Base-by-base conservation (phyloP, 129 eudicot genomes). In the Tagetes erecta region DNA sequence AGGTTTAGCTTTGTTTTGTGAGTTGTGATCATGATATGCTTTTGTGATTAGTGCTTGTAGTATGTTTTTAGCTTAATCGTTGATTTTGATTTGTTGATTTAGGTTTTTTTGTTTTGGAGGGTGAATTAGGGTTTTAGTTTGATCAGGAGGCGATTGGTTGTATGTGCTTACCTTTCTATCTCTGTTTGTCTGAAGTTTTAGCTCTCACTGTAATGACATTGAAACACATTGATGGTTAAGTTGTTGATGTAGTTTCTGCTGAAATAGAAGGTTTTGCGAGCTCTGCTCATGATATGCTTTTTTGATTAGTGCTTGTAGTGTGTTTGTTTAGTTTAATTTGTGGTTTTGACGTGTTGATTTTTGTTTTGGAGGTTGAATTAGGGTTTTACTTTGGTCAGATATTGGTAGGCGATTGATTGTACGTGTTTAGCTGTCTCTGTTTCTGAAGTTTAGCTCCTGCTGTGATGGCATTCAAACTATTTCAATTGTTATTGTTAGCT, bases 261-360 rank as follows among this genome's bases (percentile, higher is more conserved):
- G 49, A 10, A 44, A 44, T 44, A 6, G 49, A 44, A 44, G 49
- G 49, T 44, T 44, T 44, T 44, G 10, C 49, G 49, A 44, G 49
- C 8, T 44, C 27, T 78, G 86, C 82, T 83, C 85, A 60, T 66
- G 73, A 67, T 84, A 73, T 84, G 80, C 80, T 84, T 84, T 85
- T 78, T 79, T 72, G 50, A 42, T 40, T 12, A 49, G 58, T 27
- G 7, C 8, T 13, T 49, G 40, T 51, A 44, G 76, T 59, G 70
- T 77, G 65, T 81, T 81, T 53, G 36, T 77, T 64, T 57, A 50
- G 53, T 83, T 33, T 58, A 71, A 20, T 72, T 5, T 55, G 51
- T 41, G 2, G 4, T 36, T 51, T 74, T 7, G 47, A 57, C 55
- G 14, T 38, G 39, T 68, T 30, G 0, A 30, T 67, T 74, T 49